Conservation (phyloP, 768 basidiomycete species). For the Russula sp. region DNA sequence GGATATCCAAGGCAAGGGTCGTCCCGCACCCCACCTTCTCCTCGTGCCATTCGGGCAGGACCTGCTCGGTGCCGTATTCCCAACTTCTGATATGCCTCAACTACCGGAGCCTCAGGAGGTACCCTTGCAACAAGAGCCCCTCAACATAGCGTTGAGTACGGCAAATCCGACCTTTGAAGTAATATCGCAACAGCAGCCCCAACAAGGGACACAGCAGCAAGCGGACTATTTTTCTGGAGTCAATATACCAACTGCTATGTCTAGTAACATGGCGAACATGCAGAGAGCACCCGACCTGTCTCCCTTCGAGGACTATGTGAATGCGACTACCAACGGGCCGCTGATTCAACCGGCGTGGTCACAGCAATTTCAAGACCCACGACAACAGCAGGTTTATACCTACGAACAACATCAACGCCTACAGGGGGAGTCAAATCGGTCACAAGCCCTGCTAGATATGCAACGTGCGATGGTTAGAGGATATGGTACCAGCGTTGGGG, state of each 20-base stretch:
- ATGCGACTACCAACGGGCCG: background rate
- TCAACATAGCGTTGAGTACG: background rate
- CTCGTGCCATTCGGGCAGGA: background rate
- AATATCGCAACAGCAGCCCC: background rate
- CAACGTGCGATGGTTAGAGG: too few relatives aligned
- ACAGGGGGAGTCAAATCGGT: background rate
- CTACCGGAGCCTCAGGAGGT: background rate
- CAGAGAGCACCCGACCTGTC: background rate
- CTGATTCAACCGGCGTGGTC: background rate
- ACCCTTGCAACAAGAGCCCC: background rate
- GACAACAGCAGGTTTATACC: background rate
- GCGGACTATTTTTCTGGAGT: background rate
- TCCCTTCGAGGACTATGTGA: background rate
- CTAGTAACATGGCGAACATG: background rate
- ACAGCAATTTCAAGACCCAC: background rate
- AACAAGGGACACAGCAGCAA: background rate
- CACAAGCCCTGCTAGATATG: too few relatives aligned
- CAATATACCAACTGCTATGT: background rate
- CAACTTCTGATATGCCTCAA: background rate
- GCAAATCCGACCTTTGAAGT: background rate
- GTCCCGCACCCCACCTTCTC: background rate
- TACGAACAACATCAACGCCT: background rate
- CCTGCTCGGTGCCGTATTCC: conserved; percentile 7
- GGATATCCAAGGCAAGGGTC: background rate
- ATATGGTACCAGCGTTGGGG: too few relatives aligned